Percentiles rank a stretch among this genome's conserved stretches.
Evolutionary conservation across 306 rosid species (phyloP).

Genomic region (Cucumis cinereus): DNA sequence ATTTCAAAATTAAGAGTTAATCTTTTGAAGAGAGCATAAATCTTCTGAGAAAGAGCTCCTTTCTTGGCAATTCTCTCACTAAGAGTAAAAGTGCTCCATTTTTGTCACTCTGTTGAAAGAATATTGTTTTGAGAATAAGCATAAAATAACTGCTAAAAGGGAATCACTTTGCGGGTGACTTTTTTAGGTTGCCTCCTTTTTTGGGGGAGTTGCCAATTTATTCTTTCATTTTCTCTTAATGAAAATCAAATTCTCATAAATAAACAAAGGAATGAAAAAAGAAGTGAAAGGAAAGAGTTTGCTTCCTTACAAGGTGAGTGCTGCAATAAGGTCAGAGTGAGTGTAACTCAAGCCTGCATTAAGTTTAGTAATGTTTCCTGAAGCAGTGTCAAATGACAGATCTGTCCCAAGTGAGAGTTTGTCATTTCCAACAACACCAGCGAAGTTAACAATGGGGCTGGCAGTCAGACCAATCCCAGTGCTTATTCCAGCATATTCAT

Average conservation of each 20-base stretch:
- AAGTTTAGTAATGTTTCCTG: constrained; percentile 61
- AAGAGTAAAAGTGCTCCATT: background rate
- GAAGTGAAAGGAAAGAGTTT: background rate
- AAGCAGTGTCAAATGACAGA: constrained; percentile 72
- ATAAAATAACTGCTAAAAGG: background rate
- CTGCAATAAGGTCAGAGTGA: constrained; percentile 64
- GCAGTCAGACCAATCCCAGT: constrained; percentile 87
- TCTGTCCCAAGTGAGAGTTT: constrained; percentile 60
- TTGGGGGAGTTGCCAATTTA: too few species aligned
- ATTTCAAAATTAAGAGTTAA: background rate
- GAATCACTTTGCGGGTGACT: background rate
- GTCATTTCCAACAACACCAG: constrained; percentile 77
- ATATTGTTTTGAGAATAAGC: background rate
- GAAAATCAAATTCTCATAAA: too few species aligned
- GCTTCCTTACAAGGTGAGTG: constrained; percentile 45
- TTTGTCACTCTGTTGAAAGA: background rate
- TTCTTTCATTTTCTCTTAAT: too few species aligned
- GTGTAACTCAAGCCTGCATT: constrained; percentile 74
- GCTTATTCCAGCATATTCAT: constrained; percentile 86
- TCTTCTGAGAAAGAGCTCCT: background rate
- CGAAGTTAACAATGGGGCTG: constrained; percentile 68
- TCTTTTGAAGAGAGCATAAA: background rate
- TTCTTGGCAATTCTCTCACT: background rate
- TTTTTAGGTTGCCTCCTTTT: too few species aligned
- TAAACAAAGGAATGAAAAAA: too few species aligned